These are phyloP conservation scores for Candida dendrica DNA, from an alignment of 805 yeast species.

Conservation along the genomic window DNA sequence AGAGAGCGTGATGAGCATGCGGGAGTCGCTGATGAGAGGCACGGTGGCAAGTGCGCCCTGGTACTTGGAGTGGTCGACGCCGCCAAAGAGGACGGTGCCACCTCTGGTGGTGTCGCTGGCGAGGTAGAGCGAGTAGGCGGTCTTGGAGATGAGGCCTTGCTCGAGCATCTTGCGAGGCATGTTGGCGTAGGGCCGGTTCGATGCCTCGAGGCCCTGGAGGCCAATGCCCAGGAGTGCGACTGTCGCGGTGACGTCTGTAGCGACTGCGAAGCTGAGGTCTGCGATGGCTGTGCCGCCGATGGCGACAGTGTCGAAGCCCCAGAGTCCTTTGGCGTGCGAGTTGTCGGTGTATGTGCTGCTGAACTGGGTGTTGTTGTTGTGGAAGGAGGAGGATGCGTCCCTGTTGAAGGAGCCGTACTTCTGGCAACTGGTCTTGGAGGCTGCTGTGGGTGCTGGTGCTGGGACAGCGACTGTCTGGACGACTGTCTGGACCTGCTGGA, in stretches of 20 bases:
- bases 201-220: constrained; percentile 53
- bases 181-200: constrained; percentile 22
- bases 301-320: constrained; percentile 42
- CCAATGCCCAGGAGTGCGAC: constrained; percentile 67
- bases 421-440: constrained; percentile 29
- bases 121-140: not conserved
- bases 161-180: not conserved
- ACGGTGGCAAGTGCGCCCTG: not conserved
- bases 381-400: constrained; percentile 25
- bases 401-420: constrained; percentile 32
- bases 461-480: not conserved
- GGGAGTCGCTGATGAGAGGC: not conserved
- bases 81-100: not conserved
- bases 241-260: constrained; percentile 48
- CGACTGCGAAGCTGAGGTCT: constrained; percentile 61
- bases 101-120: not conserved
- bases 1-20: not conserved
- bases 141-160: not conserved
- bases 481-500: not conserved
- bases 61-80: not conserved
- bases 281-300: constrained; percentile 44
- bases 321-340: constrained; percentile 39
- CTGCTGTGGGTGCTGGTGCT: constrained; percentile 1
- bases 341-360: constrained; percentile 44
- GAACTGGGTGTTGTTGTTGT: constrained; percentile 28